Percentiles rank a stretch among this genome's conserved stretches.
These are phyloP conservation scores for Aphanomyces astaci DNA, from an alignment of 352 stramenopile species.

Conservation along the genomic window DNA sequence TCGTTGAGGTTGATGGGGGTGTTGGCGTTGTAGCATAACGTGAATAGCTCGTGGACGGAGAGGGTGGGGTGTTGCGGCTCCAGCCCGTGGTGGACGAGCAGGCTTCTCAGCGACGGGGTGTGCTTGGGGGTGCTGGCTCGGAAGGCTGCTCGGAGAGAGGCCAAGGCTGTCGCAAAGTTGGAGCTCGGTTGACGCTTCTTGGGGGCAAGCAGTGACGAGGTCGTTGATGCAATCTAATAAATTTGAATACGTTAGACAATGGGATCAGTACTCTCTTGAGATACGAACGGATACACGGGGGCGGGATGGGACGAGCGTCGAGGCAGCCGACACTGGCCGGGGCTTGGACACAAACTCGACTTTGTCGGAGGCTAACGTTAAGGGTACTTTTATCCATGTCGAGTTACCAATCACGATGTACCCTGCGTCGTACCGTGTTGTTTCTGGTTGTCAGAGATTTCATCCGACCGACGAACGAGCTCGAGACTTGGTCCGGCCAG, in stretches of 20 bases:
- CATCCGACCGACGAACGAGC: neutral
- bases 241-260: no score
- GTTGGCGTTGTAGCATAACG: constrained; percentile 4
- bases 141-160: neutral
- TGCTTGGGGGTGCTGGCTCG: neutral
- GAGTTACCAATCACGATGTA: no score
- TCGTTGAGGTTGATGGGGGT: neutral
- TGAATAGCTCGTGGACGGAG: constrained; percentile 5
- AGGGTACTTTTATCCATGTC: neutral
- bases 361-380: neutral
- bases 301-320: neutral
- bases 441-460: neutral
- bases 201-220: no score
- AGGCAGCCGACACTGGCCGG: constrained; percentile 1
- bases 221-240: no score
- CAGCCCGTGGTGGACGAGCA: neutral
- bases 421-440: neutral
- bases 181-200: neutral
- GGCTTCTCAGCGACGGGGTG: neutral
- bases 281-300: neutral
- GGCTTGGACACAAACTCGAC: constrained; percentile 1
- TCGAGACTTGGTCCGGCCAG: neutral
- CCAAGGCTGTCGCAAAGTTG: neutral
- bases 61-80: neutral
- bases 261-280: no score